Evolutionary conservation across 352 stramenopile genomes (phyloP), one percentile per base, ranked within the genome.

Genomic region (Globisporangium cederbergense): DNA sequence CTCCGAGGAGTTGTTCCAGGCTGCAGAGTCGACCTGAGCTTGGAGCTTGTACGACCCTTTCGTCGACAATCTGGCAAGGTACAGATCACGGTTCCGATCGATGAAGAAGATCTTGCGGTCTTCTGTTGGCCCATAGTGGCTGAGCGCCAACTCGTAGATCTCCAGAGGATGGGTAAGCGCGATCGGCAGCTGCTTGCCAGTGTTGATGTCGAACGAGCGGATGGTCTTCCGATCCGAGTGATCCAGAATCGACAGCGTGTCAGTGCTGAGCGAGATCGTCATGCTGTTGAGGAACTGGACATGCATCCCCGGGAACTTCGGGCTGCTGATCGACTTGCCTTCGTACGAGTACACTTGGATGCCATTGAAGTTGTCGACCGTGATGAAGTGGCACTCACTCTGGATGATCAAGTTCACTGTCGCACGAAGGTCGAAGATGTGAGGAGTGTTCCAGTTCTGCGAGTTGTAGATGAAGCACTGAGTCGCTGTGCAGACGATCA

Each of bases 271-370:
- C 14, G 88, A 86, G 22, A 98, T 84, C 22, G 87, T 93, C 59
- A 78, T 82, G 30, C 72, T 74, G 65, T 92, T 96, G 34, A 98
- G 75, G 36, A 97, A 95, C 45, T 98, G 87, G 13, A 91, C 72
- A 45, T 93, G 88, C 57, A 98, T 80, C 22, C 90, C 91, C 0
- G 81, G 71, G 60, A 98, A 96, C 47, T 90, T 91, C 0, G 89
- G 90, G 25, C 75, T 88, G 76, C 89, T 95, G 34, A 97, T 76
- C 16, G 77, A 69, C 54, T 96, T 91, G 50, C 91, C 94, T 74
- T 98, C 95, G 71, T 97, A 98, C 54, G 88, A 94, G 70, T 96
- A 98, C 13, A 97, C 77, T 60, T 96, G 89, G 55, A 96, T 88
- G 54, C 89, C 90, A 58, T 93, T 84, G 58, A 93, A 83, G 60